Percentiles rank a stretch among this genome's conserved stretches.
phyloP scores from a whole-genome alignment of 1,139 yeast genomes.

The Magnusiomyces tetraspermus region DNA sequence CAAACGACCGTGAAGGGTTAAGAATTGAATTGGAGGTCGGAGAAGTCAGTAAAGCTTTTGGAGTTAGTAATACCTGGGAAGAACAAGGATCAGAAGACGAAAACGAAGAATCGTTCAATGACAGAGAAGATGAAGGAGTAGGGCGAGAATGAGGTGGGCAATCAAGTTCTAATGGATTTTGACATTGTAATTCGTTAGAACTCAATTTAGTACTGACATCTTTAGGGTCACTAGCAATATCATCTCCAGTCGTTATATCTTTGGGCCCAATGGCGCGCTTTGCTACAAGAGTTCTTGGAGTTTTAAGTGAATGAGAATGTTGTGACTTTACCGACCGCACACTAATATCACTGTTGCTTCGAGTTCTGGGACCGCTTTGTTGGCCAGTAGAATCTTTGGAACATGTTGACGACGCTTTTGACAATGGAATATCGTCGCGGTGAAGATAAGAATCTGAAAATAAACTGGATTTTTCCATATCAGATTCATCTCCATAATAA shows the following conservation, averaged over 20 bases:
- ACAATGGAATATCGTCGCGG: conserved; percentile 19
- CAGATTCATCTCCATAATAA: not conserved
- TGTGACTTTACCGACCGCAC: not conserved
- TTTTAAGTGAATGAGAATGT: not conserved
- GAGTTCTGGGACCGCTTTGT: not conserved
- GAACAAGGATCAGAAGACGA: not conserved
- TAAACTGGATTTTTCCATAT: conserved; percentile 10
- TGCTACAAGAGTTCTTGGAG: not conserved
- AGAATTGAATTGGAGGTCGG: not conserved
- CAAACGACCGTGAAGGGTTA: not conserved
- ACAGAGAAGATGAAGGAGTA: too few relatives aligned
- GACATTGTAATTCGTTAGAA: not conserved
- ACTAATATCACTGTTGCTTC: not conserved
- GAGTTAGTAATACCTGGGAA: not conserved
- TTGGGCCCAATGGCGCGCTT: not conserved
- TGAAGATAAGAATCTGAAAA: conserved; percentile 23
- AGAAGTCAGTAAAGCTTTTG: conserved; percentile 1
- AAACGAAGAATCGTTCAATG: too few relatives aligned
- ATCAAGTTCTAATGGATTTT: not conserved
- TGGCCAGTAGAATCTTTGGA: not conserved
- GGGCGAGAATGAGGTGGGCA: not conserved
- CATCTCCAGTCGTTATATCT: too few relatives aligned
- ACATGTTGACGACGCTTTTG: conserved; percentile 4
- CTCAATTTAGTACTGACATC: not conserved
- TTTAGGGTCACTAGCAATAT: too few relatives aligned